phyloP scores from a whole-genome alignment of 257 asterid species.

The Plantago ovata region DNA sequence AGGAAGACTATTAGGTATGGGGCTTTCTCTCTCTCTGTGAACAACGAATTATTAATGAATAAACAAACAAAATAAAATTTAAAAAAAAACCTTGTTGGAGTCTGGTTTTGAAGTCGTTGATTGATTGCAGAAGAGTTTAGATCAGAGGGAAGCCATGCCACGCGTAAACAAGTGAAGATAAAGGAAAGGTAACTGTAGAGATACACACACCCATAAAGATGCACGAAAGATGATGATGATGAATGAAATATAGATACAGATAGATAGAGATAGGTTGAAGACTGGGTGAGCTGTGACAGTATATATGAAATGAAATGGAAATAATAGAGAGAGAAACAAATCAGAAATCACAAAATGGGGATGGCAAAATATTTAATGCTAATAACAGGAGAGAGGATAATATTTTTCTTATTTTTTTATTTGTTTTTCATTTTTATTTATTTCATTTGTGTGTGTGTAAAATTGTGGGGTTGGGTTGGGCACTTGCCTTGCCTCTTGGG shows the following conservation, averaged over 20 bases:
- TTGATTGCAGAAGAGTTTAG: conserved; percentile 33
- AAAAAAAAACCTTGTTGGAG: too few species aligned
- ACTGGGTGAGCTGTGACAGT: too few species aligned
- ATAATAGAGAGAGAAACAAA: conserved; percentile 23
- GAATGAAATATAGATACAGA: conserved; percentile 18
- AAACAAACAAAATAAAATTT: background rate
- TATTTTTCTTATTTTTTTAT: background rate
- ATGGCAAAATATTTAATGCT: conserved; percentile 12
- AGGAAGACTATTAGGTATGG: conserved; percentile 21
- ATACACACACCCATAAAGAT: background rate
- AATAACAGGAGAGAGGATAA: background rate
- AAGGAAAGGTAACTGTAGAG: conserved; percentile 32
- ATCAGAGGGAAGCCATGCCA: conserved; percentile 33
- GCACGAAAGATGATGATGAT: background rate
- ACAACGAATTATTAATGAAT: background rate
- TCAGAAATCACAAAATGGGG: conserved; percentile 40
- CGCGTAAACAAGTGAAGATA: conserved; percentile 10
- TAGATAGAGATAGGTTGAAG: conserved; percentile 16
- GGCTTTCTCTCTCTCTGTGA: conserved; percentile 14
- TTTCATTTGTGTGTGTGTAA: conserved; percentile 22
- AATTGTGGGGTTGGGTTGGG: background rate
- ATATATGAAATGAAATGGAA: too few species aligned
- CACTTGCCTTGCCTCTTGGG: background rate
- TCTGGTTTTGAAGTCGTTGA: conserved; percentile 5
- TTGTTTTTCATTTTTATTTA: background rate